Conservation (phyloP, 148 eudicot species). For the Polygonum maritimum region DNA sequence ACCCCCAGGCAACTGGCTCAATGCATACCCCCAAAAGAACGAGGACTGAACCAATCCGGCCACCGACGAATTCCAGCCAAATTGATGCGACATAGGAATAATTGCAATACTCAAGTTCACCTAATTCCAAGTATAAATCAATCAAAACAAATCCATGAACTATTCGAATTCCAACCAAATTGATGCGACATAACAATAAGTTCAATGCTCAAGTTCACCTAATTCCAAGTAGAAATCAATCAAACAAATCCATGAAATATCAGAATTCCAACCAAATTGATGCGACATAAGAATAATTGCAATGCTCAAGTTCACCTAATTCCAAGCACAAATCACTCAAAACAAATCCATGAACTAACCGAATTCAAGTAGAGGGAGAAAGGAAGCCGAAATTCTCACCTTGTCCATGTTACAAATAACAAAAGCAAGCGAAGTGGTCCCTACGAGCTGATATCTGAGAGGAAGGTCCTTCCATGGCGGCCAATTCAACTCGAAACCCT, state of each 20-base stretch:
- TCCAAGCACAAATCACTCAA: no score
- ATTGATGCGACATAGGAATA: conserved; percentile 98
- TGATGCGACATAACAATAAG: no score
- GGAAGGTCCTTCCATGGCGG: conserved; percentile 86
- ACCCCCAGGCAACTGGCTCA: conserved; percentile 98
- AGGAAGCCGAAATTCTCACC: conserved; percentile 26
- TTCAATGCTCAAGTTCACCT: no score
- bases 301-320: no score
- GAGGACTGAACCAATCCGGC: conserved; percentile 99
- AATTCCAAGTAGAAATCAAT: no score
- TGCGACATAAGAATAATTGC: no score
- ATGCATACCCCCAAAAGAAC: conserved; percentile 98
- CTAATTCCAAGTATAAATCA: conserved; percentile 26
- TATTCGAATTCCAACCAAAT: neutral
- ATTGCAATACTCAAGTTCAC: conserved; percentile 97
- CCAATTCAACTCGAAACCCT: conserved; percentile 48
- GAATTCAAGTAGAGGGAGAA: neutral
- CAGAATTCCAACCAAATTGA: no score
- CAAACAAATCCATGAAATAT: no score
- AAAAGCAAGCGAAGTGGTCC: conserved; percentile 90
- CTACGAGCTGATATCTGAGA: conserved; percentile 74
- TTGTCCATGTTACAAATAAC: conserved; percentile 98
- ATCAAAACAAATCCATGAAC: neutral
- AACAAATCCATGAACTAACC: neutral
- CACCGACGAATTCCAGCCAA: conserved; percentile 85